These are phyloP conservation scores for Rhynchospora pubera DNA, from an alignment of 176 grass and related monocot species.

Conservation along the genomic window DNA sequence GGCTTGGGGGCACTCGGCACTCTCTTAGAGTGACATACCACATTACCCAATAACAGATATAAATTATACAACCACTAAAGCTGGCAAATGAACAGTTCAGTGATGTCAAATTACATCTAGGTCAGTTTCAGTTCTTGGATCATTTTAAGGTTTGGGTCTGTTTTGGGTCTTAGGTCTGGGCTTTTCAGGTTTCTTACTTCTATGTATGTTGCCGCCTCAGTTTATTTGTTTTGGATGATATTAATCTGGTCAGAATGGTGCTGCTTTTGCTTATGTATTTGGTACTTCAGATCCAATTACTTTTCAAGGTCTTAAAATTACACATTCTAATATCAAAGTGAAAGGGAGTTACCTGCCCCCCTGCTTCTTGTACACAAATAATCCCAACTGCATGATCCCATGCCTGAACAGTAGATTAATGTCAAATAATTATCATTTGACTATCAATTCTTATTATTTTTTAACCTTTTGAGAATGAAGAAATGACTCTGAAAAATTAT, in stretches of 20 bases:
- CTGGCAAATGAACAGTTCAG: not conserved
- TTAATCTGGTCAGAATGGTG: not conserved
- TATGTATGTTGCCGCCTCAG: not conserved
- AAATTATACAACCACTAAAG: not conserved
- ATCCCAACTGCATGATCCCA: conserved; percentile 93
- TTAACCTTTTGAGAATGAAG: not conserved
- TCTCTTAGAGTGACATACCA: not conserved
- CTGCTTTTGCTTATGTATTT: not conserved
- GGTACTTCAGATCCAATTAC: not conserved
- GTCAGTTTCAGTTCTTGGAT: not conserved
- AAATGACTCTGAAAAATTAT: conserved; percentile 36
- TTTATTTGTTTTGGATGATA: not conserved
- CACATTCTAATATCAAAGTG: not conserved
- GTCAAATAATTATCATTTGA: conserved; percentile 12
- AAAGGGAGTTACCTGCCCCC: conserved; percentile 51
- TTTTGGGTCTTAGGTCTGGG: not conserved
- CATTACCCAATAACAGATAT: not conserved
- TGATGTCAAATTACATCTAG: not conserved
- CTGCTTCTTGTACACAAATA: conserved; percentile 84
- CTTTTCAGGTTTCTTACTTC: not conserved
- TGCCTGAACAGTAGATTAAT: conserved; percentile 30
- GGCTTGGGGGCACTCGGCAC: not conserved
- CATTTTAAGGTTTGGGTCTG: not conserved
- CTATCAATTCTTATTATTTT: not conserved
- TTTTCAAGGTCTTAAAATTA: not conserved